Conservation (phyloP, 1,284 basidiomycete genomes). For the Fomitopsis betulina region DNA sequence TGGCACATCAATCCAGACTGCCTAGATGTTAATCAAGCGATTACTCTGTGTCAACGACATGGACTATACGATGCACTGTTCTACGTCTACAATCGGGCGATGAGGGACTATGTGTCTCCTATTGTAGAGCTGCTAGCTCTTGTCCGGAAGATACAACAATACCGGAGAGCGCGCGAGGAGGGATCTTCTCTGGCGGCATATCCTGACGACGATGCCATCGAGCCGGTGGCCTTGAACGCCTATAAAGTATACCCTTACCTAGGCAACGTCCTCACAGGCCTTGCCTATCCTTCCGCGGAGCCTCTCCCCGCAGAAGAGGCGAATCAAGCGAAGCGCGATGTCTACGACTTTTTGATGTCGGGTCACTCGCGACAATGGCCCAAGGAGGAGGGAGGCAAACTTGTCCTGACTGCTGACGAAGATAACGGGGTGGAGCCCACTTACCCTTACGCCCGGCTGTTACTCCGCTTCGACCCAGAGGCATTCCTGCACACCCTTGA, state of each 20-base stretch:
- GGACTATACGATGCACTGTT: constrained; percentile 91
- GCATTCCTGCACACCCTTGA: constrained; percentile 93
- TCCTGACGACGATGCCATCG: constrained; percentile 42
- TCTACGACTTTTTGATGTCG: constrained; percentile 83
- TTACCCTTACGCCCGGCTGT: constrained; percentile 85
- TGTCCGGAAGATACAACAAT: constrained; percentile 64
- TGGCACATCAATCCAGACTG: constrained; percentile 94
- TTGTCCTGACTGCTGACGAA: constrained; percentile 70
- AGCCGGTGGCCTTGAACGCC: constrained; percentile 67
- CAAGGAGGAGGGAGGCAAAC: constrained; percentile 58
- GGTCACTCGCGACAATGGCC: constrained; percentile 83
- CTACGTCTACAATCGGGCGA: constrained; percentile 87
- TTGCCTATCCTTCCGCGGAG: constrained; percentile 84
- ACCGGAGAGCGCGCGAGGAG: constrained; percentile 36
- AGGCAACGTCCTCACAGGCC: constrained; percentile 80
- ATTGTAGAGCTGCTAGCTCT: constrained; percentile 81
- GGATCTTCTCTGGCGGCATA: constrained; percentile 24
- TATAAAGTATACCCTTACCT: constrained; percentile 95
- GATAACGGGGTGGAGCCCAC: constrained; percentile 71
- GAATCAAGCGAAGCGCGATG: constrained; percentile 59
- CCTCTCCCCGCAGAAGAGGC: constrained; percentile 63
- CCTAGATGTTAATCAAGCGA: constrained; percentile 92
- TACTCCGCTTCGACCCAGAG: constrained; percentile 90
- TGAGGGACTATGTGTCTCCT: constrained; percentile 88
- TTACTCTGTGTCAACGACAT: constrained; percentile 80